phyloP scores from a whole-genome alignment of 2,329 filamentous ascomycete genomes.

The Aspergillus ochraceus region DNA sequence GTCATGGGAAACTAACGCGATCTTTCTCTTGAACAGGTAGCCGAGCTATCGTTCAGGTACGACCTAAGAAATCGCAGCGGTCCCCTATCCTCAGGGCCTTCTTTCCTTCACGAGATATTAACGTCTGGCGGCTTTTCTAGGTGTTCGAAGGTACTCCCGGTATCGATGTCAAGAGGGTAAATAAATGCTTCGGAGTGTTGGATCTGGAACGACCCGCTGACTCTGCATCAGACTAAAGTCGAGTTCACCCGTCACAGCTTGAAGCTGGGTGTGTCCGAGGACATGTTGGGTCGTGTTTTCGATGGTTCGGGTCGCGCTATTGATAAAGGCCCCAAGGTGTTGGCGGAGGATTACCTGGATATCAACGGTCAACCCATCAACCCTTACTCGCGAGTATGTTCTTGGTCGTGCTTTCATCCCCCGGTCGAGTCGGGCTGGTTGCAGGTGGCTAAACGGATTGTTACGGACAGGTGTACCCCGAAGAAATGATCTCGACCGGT shows the following conservation, averaged over 20 bases:
- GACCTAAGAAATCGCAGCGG: conserved; percentile 10
- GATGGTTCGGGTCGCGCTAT: conserved; percentile 97
- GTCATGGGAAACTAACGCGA: conserved; percentile 18
- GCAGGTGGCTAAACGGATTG: conserved; percentile 6
- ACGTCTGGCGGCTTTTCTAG: conserved; percentile 48
- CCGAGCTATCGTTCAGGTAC: conserved; percentile 91
- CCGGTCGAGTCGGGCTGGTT: background rate
- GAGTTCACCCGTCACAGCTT: conserved; percentile 96
- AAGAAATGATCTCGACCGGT: conserved; percentile 99
- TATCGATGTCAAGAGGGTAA: conserved; percentile 97
- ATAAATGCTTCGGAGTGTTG: background rate
- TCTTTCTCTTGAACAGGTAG: conserved; percentile 60
- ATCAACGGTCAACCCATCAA: conserved; percentile 99
- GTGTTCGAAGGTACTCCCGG: conserved; percentile 97
- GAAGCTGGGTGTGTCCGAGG: conserved; percentile 98
- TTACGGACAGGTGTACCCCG: conserved; percentile 79
- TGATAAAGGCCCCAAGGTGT: conserved; percentile 97
- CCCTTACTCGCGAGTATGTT: conserved; percentile 82
- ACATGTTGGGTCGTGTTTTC: conserved; percentile 99
- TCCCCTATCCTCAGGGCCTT: conserved; percentile 8
- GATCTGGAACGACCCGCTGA: conserved; percentile 21
- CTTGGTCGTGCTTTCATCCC: background rate
- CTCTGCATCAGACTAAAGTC: conserved; percentile 73
- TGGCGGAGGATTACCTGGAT: conserved; percentile 96
- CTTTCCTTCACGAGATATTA: conserved; percentile 17